Percentiles rank a stretch among this genome's conserved stretches.
Conservation (phyloP, 805 yeast species). For the Wickerhamiella vanderwaltii region DNA sequence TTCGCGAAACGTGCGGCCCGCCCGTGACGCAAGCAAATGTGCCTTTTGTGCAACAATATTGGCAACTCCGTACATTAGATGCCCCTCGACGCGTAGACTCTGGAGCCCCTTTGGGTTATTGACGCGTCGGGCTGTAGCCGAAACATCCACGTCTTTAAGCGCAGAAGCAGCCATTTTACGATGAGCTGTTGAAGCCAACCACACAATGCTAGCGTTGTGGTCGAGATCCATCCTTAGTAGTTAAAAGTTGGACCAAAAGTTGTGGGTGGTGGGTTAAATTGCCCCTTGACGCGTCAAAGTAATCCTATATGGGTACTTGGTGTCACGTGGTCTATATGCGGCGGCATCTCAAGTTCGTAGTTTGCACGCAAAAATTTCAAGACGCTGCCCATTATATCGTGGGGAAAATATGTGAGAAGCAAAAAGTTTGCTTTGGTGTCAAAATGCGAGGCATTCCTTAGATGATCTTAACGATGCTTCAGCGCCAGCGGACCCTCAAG, state of each 20-base stretch:
- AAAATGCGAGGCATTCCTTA: too few relatives aligned
- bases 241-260: background rate
- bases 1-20: slow-evolving; percentile 1
- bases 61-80: slow-evolving; percentile 10
- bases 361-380: too few relatives aligned
- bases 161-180: slow-evolving; percentile 7
- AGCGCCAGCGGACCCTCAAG: too few relatives aligned
- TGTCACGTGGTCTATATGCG: too few relatives aligned
- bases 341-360: too few relatives aligned
- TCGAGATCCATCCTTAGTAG: slow-evolving; percentile 1
- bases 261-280: too few relatives aligned
- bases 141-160: background rate
- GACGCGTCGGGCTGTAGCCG: slow-evolving; percentile 8
- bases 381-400: too few relatives aligned
- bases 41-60: slow-evolving; percentile 6
- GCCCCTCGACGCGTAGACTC: slow-evolving; percentile 9
- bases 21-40: background rate
- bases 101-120: background rate
- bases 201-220: slow-evolving; percentile 5
- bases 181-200: slow-evolving; percentile 8
- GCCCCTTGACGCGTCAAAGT: too few relatives aligned
- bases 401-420: too few relatives aligned
- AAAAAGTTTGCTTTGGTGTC: too few relatives aligned
- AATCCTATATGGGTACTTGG: too few relatives aligned
- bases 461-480: too few relatives aligned